A percentile compares a stretch with the other conserved stretches of the same genome.
Conservation (phyloP, 805 yeast genomes). For the Candida argentea region DNA sequence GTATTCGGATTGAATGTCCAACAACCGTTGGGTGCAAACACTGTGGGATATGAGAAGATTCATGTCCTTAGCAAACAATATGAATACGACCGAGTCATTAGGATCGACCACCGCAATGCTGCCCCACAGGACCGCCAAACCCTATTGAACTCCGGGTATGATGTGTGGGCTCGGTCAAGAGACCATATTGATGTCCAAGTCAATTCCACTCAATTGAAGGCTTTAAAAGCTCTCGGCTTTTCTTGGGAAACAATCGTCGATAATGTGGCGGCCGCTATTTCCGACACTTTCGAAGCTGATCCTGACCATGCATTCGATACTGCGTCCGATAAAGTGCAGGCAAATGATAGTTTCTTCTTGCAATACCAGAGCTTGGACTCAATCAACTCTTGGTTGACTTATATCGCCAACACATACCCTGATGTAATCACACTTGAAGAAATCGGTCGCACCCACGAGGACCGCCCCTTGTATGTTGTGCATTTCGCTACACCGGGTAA, state of each 20-base stretch:
- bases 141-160: slow-evolving; percentile 28
- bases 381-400: slow-evolving; percentile 63
- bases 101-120: too few relatives aligned
- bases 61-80: too few relatives aligned
- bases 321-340: too few relatives aligned
- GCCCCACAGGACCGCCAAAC: too few relatives aligned
- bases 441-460: slow-evolving; percentile 71
- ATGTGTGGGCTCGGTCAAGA: slow-evolving; percentile 30
- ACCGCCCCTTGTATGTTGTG: slow-evolving; percentile 57
- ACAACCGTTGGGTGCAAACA: too few relatives aligned
- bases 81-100: too few relatives aligned
- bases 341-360: slow-evolving; percentile 59
- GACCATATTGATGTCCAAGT: slow-evolving; percentile 38
- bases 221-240: slow-evolving; percentile 7
- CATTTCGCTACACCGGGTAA: slow-evolving; percentile 45
- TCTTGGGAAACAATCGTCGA: slow-evolving; percentile 5
- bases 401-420: slow-evolving; percentile 53
- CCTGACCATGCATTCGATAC: neutral
- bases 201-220: slow-evolving; percentile 12
- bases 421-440: slow-evolving; percentile 50
- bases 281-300: slow-evolving; percentile 5
- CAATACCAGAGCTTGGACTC: slow-evolving; percentile 60
- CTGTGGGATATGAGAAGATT: too few relatives aligned
- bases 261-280: slow-evolving; percentile 5
- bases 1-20: too few relatives aligned